These are phyloP conservation scores for Phascolomyces articulosus DNA, from an alignment of 371 early-diverging fungal genomes.

Conservation along the genomic window DNA sequence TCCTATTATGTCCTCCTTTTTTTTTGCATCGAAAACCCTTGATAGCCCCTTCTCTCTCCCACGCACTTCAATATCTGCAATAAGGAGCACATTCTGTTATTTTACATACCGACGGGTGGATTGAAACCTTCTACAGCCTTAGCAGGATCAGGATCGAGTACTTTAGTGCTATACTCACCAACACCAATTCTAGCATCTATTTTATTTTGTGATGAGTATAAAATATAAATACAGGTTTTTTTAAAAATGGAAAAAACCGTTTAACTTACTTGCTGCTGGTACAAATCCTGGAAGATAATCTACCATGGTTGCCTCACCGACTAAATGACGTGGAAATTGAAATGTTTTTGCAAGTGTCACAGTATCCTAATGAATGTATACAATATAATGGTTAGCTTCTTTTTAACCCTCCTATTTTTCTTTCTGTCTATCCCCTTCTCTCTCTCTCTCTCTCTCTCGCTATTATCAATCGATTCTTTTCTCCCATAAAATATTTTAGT, in stretches of 20 bases:
- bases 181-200: slow-evolving; percentile 30
- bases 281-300: slow-evolving; percentile 22
- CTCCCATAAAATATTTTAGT: too few species aligned
- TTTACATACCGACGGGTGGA: neutral
- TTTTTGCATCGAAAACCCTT: neutral
- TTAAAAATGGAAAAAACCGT: neutral
- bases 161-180: slow-evolving; percentile 29
- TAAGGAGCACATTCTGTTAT: neutral
- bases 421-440: neutral
- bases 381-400: neutral
- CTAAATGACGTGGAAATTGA: slow-evolving; percentile 22
- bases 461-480: too few species aligned
- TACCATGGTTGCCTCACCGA: slow-evolving; percentile 30
- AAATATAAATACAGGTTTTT: neutral
- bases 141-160: slow-evolving; percentile 19
- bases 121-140: neutral
- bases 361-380: slow-evolving; percentile 24
- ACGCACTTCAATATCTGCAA: neutral
- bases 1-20: neutral
- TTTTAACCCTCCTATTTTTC: neutral
- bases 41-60: neutral
- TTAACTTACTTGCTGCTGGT: slow-evolving; percentile 29
- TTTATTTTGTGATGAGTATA: neutral
- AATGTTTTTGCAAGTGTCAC: slow-evolving; percentile 18
- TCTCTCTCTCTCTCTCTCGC: neutral